Evolutionary conservation across 768 basidiomycete species (phyloP).

Genomic region (Myochromella boudieri): DNA sequence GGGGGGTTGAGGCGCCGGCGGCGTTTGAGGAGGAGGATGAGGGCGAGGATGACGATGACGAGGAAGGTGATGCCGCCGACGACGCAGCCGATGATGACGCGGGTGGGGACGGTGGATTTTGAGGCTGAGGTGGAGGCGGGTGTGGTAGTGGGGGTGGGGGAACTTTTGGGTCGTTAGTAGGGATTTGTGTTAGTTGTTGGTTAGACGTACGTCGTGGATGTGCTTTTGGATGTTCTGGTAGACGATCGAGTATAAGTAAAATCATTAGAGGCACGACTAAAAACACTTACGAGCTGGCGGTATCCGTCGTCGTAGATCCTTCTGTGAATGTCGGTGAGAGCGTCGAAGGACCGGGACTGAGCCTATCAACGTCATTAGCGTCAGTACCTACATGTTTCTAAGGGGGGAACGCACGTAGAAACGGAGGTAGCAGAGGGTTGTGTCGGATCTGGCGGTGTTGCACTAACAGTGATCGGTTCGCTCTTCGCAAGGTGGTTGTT

Average conservation of each 20-base stretch:
- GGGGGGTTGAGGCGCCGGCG: conserved; percentile 2
- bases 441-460: background rate
- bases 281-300: too few species aligned
- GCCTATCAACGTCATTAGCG: too few species aligned
- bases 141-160: background rate
- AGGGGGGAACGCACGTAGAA: conserved; percentile 6
- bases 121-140: conserved; percentile 1
- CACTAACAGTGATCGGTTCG: background rate
- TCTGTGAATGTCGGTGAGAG: too few species aligned
- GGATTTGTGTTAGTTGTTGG: background rate
- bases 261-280: too few species aligned
- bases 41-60: conserved; percentile 4
- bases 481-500: conserved; percentile 4
- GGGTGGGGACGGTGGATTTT: background rate
- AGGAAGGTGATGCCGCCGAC: conserved; percentile 14
- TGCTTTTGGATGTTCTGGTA: too few species aligned
- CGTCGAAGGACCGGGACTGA: too few species aligned
- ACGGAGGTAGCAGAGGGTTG: background rate
- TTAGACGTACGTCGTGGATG: background rate
- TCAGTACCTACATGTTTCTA: too few species aligned
- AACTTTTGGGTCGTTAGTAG: background rate
- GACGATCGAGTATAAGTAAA: too few species aligned
- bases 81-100: conserved; percentile 14
- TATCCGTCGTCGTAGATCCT: too few species aligned
- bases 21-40: conserved; percentile 6